Conservation (phyloP, 139 green algal genomes). For the Coelastrella sp. region DNA sequence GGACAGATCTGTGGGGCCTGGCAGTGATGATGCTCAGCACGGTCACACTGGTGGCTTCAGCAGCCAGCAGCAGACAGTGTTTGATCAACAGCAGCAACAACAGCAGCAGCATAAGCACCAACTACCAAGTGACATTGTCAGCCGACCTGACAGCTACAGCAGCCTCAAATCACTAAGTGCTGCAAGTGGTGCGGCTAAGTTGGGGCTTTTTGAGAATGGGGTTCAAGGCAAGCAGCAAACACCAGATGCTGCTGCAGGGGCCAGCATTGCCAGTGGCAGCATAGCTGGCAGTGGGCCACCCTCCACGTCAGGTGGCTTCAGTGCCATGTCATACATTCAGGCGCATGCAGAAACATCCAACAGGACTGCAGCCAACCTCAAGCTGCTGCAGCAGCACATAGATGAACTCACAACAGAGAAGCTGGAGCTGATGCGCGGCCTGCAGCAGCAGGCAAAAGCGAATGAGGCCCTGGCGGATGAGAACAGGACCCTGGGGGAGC, state of each 20-base stretch:
- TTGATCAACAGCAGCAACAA: not conserved
- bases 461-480: constrained; percentile 67
- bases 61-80: too few species aligned
- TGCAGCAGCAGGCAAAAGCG: constrained; percentile 65
- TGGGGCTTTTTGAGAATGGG: not conserved
- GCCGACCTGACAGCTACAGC: not conserved
- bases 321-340: constrained; percentile 27
- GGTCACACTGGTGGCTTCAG: not conserved
- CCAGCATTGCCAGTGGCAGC: not conserved
- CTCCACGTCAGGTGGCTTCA: not conserved
- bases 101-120: not conserved
- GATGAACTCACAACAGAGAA: constrained; percentile 84
- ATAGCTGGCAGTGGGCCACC: constrained; percentile 16
- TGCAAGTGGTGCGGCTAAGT: not conserved
- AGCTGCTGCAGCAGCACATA: constrained; percentile 78
- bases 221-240: not conserved
- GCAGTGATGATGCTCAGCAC: not conserved
- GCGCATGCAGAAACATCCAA: constrained; percentile 13
- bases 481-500: constrained; percentile 62
- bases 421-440: constrained; percentile 67
- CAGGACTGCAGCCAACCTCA: constrained; percentile 30
- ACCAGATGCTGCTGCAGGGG: not conserved
- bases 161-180: not conserved
- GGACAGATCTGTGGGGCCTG: not conserved
- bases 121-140: constrained; percentile 17